A percentile compares a stretch with the other conserved stretches of the same genome.
These are phyloP conservation scores for Debaryomycetaceae sp. DNA, from an alignment of 1,139 yeast species.

Conservation along the genomic window DNA sequence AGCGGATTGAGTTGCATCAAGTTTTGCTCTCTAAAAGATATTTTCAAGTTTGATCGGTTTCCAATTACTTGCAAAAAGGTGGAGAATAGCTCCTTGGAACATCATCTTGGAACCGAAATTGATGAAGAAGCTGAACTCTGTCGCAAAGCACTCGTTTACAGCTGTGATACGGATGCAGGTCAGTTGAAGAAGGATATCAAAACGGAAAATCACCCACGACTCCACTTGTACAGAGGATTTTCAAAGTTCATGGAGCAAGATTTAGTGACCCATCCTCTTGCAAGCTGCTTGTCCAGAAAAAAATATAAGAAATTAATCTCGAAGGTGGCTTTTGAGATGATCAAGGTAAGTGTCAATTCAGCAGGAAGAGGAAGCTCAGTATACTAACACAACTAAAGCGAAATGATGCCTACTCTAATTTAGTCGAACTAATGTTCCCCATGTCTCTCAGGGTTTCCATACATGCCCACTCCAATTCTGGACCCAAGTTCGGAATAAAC, in stretches of 20 bases:
- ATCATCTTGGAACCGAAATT: conserved; percentile 31
- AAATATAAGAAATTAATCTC: conserved; percentile 49
- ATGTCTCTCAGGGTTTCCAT: conserved; percentile 57
- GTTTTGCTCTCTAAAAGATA: conserved; percentile 35
- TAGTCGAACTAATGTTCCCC: conserved; percentile 58
- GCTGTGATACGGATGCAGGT: conserved; percentile 41
- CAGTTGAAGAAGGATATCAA: conserved; percentile 31
- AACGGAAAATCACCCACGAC: conserved; percentile 47
- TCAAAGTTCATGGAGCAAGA: conserved; percentile 60
- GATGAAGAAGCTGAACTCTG: conserved; percentile 35
- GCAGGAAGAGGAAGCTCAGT: background rate
- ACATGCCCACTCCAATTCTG: conserved; percentile 56
- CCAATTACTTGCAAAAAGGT: conserved; percentile 15
- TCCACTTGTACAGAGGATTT: conserved; percentile 53
- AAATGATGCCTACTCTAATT: conserved; percentile 62
- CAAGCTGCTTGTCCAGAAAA: conserved; percentile 39
- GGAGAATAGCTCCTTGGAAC: conserved; percentile 22
- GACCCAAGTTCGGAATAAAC: conserved; percentile 57
- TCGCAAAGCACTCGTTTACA: conserved; percentile 32
- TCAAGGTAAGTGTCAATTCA: conserved; percentile 24
- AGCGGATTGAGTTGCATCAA: conserved; percentile 22
- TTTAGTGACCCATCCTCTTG: conserved; percentile 38
- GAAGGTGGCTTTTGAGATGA: conserved; percentile 61
- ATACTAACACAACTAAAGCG: conserved; percentile 23
- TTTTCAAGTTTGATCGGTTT: conserved; percentile 23